Evolutionary conservation across 2,329 filamentous ascomycete species (phyloP), one percentile per base, ranked within the genome.

Genomic region (Diplodia sapinea): DNA sequence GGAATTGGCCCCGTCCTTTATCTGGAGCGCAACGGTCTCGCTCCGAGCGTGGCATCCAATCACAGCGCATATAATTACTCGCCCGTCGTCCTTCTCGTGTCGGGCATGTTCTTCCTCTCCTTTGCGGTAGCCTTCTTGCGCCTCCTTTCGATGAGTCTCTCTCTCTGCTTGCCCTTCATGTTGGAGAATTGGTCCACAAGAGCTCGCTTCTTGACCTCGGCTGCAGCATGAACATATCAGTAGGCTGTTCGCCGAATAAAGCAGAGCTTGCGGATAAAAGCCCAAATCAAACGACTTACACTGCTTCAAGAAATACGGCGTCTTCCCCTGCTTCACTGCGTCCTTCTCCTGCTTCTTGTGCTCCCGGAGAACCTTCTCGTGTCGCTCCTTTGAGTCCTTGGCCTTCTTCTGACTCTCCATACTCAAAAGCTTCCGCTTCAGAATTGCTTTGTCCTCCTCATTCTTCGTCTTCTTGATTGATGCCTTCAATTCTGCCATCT

Each of bases 261-360:
- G 36, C 36, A 51, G 9, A 3, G 40, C 17, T n/a, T n/a, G 43
- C n/a, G n/a, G 17, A 47, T 38, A 47, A 8, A n/a, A 26, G 7
- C 17, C n/a, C 49, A 11, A 51, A 49, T 54, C 33, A 50, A 6
- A 9, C 17, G 66, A 74, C 75, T 65, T 76, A 81, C 83, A 82
- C 82, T 89, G 90, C 87, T 99, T 99, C 74, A 98, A 82, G 80
- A 92, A 98, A 81, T 93, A 99, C 0, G 95, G 94, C 17, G 56
- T 68, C 77, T 86, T 88, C 69, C 95, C 95, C 81, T 96, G 87
- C 73, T 88, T 88, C 63, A 98, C 89, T 69, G 91, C 82, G 77
- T 94, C 91, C 81, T 92, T 93, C 84, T 99, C 95, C 78, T 89
- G 85, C 80, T 87, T 87, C 75, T 91, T 87, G 81, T 98, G 94